phyloP scores from a whole-genome alignment of 2,329 filamentous ascomycete species.

The Cryoendolithus antarcticus region DNA sequence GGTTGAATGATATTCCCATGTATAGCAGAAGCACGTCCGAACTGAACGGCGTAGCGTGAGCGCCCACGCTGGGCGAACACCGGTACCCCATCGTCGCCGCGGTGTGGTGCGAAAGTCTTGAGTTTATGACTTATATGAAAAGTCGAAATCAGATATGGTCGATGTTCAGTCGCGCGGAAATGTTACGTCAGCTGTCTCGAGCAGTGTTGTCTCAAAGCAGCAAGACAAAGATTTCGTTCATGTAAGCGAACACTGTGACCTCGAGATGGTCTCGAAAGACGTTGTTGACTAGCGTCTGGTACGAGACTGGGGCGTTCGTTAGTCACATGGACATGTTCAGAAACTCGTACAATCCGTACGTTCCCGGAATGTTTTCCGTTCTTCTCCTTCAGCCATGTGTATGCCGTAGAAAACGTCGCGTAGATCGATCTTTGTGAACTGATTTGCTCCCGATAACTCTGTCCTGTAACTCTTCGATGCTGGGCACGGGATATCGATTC shows the following conservation, averaged over 20 bases:
- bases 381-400: slow-evolving; percentile 13
- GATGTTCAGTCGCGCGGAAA: too few species aligned
- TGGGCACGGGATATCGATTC: slow-evolving; percentile 15
- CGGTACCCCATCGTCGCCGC: too few species aligned
- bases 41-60: too few species aligned
- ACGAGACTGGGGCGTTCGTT: slow-evolving; percentile 11
- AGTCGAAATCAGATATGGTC: too few species aligned
- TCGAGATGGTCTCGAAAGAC: slow-evolving; percentile 15
- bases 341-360: slow-evolving; percentile 15
- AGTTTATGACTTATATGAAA: too few species aligned
- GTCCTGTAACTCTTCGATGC: slow-evolving; percentile 14
- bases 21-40: too few species aligned
- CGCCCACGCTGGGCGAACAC: too few species aligned
- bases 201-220: too few species aligned
- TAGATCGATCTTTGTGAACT: slow-evolving; percentile 16
- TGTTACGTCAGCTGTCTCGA: too few species aligned
- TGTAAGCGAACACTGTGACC: slow-evolving; percentile 11
- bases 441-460: slow-evolving; percentile 7
- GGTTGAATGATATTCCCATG: too few species aligned
- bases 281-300: slow-evolving; percentile 19
- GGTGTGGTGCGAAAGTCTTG: too few species aligned
- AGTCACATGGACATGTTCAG: slow-evolving; percentile 16
- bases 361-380: slow-evolving; percentile 15
- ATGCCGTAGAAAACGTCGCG: slow-evolving; percentile 15
- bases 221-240: slow-evolving; percentile 21